phyloP scores from a whole-genome alignment of 345 rosid species.

The Eucalyptus erythrocorys region DNA sequence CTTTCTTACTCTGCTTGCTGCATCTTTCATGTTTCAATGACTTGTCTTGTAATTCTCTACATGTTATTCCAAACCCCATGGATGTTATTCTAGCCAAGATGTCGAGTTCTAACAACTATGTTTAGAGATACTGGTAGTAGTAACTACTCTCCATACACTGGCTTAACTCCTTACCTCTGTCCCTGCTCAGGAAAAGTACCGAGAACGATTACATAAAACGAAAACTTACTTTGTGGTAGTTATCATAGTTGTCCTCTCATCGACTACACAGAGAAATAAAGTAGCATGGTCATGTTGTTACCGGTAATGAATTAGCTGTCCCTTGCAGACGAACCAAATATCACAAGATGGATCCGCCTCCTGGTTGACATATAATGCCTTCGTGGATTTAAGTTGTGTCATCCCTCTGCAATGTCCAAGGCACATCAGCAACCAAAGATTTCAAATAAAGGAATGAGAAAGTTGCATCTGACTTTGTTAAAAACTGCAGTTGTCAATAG shows the following conservation, averaged over 20 bases:
- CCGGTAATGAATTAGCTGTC: constrained; percentile 32
- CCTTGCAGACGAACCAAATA: constrained; percentile 48
- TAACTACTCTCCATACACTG: not conserved
- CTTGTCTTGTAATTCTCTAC: not conserved
- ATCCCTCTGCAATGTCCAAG: constrained; percentile 32
- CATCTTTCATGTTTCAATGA: not conserved
- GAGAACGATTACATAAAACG: not conserved
- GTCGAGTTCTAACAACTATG: not conserved
- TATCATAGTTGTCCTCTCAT: not conserved
- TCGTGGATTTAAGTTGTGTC: constrained; percentile 35
- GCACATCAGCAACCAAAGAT: not conserved
- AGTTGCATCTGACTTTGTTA: not conserved
- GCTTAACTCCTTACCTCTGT: not conserved
- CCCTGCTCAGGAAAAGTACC: not conserved
- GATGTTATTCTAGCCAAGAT: not conserved
- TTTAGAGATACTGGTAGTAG: not conserved
- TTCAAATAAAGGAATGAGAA: not conserved
- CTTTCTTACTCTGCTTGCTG: not conserved
- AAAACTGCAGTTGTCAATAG: not conserved
- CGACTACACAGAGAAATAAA: not conserved
- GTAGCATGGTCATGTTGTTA: not conserved
- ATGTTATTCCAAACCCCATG: not conserved
- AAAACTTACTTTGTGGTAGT: not conserved
- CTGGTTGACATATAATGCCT: constrained; percentile 38
- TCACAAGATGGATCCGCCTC: constrained; percentile 38